Conservation (phyloP, 495 filamentous ascomycete species). For the Hypomontagnella monticulosa region DNA sequence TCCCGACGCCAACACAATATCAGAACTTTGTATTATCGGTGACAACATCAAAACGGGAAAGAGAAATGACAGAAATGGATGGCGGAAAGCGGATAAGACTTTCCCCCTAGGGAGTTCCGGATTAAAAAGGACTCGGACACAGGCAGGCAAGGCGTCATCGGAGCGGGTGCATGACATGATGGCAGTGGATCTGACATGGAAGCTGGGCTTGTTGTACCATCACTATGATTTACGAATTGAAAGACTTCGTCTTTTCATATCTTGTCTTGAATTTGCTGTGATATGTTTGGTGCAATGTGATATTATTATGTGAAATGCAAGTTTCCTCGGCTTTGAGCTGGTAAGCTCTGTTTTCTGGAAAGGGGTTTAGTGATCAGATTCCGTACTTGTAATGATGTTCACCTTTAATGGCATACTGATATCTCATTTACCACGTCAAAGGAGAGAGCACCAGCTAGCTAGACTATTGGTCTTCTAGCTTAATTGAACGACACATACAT, state of each 20-base stretch:
- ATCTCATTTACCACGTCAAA: no score
- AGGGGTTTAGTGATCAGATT: no score
- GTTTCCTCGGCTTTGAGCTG: no score
- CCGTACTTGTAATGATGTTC: no score
- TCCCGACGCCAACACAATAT: slow-evolving; percentile 39
- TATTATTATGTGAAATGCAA: no score
- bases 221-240: slow-evolving; percentile 34
- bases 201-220: slow-evolving; percentile 38
- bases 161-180: slow-evolving; percentile 33
- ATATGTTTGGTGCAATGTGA: neutral
- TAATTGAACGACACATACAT: no score
- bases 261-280: slow-evolving; percentile 2
- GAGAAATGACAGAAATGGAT: slow-evolving; percentile 33
- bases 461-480: no score
- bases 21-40: slow-evolving; percentile 45
- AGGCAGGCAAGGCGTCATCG: slow-evolving; percentile 28
- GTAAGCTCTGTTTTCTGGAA: no score
- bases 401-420: no score
- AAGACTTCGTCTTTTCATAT: slow-evolving; percentile 17
- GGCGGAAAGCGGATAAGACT: slow-evolving; percentile 30
- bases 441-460: no score
- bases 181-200: slow-evolving; percentile 20
- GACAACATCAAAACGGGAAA: slow-evolving; percentile 32
- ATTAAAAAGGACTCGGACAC: slow-evolving; percentile 24
- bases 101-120: slow-evolving; percentile 39